These are phyloP conservation scores for Lactarius tabidus DNA, from an alignment of 768 basidiomycete genomes.

Conservation along the genomic window DNA sequence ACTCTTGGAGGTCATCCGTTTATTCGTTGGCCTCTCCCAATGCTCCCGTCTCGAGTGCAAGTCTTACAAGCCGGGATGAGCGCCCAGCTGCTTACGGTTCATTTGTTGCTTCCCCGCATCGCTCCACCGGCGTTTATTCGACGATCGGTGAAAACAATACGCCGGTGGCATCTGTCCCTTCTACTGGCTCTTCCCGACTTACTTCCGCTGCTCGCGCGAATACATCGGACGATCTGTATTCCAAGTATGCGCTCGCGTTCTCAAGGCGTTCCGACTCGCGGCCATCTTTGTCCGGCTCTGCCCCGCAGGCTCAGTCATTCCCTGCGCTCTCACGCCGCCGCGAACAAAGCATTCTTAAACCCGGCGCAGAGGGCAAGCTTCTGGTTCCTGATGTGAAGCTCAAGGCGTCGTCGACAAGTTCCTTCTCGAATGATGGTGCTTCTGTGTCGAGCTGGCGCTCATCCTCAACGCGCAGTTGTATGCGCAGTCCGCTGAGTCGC, in stretches of 20 bases:
- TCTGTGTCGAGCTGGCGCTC: conserved; percentile 28
- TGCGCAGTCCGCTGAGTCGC: conserved; percentile 39
- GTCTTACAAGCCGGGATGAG: conserved; percentile 32
- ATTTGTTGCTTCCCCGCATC: conserved; percentile 50
- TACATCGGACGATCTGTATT: conserved; percentile 44
- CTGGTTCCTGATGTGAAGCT: conserved; percentile 47
- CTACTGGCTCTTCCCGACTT: conserved; percentile 27
- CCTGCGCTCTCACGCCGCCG: conserved; percentile 37
- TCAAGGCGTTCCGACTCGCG: conserved; percentile 53
- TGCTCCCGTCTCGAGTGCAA: conserved; percentile 23
- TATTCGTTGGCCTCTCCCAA: conserved; percentile 50
- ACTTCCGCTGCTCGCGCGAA: conserved; percentile 30
- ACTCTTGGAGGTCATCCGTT: conserved; percentile 63
- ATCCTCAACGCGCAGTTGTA: conserved; percentile 26
- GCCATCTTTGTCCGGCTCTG: conserved; percentile 33
- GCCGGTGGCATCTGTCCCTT: conserved; percentile 14
- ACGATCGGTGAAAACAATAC: conserved; percentile 37
- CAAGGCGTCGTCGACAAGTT: conserved; percentile 35
- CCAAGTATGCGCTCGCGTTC: conserved; percentile 54
- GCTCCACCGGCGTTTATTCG: conserved; percentile 46
- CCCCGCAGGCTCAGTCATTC: conserved; percentile 35
- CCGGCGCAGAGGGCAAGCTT: conserved; percentile 61
- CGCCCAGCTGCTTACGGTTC: conserved; percentile 41
- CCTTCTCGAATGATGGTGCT: conserved; percentile 24
- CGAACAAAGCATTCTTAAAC: conserved; percentile 54